Evolutionary conservation across 73 alveolate genomes (phyloP).

Genomic region (Durusdinium trenchii): DNA sequence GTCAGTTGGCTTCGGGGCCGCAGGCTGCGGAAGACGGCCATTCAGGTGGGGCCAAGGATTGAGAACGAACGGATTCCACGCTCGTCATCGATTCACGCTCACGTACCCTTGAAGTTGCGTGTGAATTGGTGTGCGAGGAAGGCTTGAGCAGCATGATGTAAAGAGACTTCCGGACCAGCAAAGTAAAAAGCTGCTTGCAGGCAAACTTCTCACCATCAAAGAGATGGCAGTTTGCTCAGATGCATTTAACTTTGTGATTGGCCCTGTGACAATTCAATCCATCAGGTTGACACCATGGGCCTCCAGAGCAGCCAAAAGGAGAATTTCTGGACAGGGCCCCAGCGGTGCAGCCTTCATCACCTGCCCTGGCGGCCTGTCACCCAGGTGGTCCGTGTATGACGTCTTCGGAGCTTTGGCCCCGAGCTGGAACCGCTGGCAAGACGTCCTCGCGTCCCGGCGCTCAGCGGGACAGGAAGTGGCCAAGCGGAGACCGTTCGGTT

Average conservation of each 20-base stretch:
- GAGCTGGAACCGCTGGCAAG: constrained; percentile 36
- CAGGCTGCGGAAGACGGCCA: too few species aligned
- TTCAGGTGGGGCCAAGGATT: too few species aligned
- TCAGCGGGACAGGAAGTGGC: neutral
- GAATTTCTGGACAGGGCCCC: neutral
- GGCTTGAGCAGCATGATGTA: too few species aligned
- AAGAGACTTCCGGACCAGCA: neutral
- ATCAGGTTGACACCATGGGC: neutral
- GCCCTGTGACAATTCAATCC: neutral
- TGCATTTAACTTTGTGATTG: too few species aligned
- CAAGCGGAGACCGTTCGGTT: neutral
- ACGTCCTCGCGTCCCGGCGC: neutral
- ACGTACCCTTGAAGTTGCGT: too few species aligned
- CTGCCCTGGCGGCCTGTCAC: neutral
- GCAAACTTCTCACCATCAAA: too few species aligned
- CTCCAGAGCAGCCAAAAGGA: neutral
- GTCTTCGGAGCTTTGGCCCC: constrained; percentile 28
- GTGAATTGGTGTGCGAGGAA: too few species aligned
- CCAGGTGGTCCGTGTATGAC: constrained; percentile 8
- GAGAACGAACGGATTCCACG: too few species aligned
- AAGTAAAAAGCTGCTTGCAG: neutral
- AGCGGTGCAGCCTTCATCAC: neutral
- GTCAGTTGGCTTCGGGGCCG: too few species aligned
- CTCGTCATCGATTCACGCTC: too few species aligned
- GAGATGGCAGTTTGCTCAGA: too few species aligned